Evolutionary conservation across 1,139 yeast species (phyloP).

Genomic region (Zygosaccharomyces pseudobailii): DNA sequence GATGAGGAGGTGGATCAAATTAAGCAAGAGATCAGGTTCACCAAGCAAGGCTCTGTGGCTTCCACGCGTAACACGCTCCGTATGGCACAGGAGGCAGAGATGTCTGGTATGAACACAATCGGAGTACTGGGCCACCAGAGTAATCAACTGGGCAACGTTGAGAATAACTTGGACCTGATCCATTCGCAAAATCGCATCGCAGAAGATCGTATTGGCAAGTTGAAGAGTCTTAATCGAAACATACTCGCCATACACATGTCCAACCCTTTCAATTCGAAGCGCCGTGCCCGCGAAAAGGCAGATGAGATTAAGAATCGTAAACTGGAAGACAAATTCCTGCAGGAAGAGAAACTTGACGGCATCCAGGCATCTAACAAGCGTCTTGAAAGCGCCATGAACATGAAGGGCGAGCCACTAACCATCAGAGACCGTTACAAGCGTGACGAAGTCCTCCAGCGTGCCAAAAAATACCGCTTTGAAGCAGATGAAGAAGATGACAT

Average conservation of each 20-base stretch:
- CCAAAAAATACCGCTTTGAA: slow-evolving; percentile 51
- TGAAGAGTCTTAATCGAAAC: slow-evolving; percentile 74
- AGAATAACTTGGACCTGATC: slow-evolving; percentile 69
- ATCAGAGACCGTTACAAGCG: slow-evolving; percentile 36
- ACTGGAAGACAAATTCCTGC: slow-evolving; percentile 49
- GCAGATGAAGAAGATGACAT: slow-evolving; percentile 59
- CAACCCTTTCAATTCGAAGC: slow-evolving; percentile 84
- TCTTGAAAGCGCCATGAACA: slow-evolving; percentile 39
- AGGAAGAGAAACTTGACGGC: slow-evolving; percentile 42
- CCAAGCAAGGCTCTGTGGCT: slow-evolving; percentile 82
- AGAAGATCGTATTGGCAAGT: slow-evolving; percentile 75
- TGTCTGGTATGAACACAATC: slow-evolving; percentile 80
- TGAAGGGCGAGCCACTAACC: slow-evolving; percentile 33
- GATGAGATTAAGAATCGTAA: slow-evolving; percentile 63
- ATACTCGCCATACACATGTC: slow-evolving; percentile 75
- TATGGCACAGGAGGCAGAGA: slow-evolving; percentile 90
- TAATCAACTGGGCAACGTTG: slow-evolving; percentile 75
- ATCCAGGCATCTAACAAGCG: slow-evolving; percentile 47
- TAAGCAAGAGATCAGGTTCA: slow-evolving; percentile 76
- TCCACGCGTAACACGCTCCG: slow-evolving; percentile 81
- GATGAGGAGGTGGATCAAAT: slow-evolving; percentile 90
- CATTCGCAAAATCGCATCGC: slow-evolving; percentile 81
- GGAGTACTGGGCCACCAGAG: slow-evolving; percentile 93
- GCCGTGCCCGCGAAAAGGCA: slow-evolving; percentile 72
- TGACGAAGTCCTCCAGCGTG: slow-evolving; percentile 36